Conservation (phyloP, 2,329 filamentous ascomycete species). For the Trichoderma sp. region DNA sequence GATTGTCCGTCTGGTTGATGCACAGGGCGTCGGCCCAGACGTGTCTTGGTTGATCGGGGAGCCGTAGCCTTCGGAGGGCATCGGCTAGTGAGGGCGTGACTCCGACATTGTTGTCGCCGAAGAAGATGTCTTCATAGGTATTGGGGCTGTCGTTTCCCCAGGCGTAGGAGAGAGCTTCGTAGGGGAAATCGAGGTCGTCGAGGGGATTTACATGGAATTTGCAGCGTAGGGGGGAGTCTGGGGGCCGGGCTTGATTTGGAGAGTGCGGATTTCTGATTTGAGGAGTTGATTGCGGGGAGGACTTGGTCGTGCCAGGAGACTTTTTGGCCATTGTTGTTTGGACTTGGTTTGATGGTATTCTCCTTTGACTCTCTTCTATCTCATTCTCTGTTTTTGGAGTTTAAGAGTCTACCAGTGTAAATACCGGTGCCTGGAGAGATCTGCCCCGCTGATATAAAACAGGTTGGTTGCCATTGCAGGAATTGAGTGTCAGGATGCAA, state of each 20-base stretch:
- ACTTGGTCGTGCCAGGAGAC: conserved; percentile 1
- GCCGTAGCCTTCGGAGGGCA: background rate
- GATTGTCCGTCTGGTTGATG: background rate
- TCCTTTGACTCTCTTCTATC: background rate
- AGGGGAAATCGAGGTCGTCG: background rate
- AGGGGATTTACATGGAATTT: background rate
- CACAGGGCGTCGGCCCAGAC: conserved; percentile 13
- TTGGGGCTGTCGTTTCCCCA: background rate
- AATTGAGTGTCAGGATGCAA: background rate
- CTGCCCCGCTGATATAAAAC: background rate
- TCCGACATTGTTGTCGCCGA: background rate
- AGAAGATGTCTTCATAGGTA: background rate
- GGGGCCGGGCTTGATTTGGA: background rate
- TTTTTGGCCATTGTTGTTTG: background rate
- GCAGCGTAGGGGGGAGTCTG: background rate
- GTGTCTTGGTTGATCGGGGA: background rate
- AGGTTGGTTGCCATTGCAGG: background rate
- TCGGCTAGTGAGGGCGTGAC: background rate
- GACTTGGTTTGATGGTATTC: background rate
- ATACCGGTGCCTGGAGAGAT: background rate
- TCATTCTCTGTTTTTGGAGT: background rate
- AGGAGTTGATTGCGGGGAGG: background rate
- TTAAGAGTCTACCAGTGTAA: background rate
- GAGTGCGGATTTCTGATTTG: background rate
- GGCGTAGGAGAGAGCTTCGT: conserved; percentile 12